phyloP scores from a whole-genome alignment of 805 yeast species.

The Cyberlindnera xylosilytica region DNA sequence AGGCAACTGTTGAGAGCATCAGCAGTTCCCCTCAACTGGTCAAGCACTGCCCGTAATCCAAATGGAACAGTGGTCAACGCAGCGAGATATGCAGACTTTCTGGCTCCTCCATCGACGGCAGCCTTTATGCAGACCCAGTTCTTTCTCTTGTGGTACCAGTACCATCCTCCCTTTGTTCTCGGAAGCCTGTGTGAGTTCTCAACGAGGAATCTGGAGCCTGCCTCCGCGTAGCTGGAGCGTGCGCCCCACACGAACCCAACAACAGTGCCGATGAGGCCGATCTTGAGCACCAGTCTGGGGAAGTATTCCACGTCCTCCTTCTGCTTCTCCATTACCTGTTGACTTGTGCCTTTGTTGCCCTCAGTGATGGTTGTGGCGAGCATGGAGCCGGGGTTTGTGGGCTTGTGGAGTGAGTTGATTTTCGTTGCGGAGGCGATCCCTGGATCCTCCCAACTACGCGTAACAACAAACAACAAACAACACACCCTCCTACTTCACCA shows the following conservation, averaged over 20 bases:
- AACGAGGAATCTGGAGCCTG: constrained; percentile 63
- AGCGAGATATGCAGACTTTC: constrained; percentile 40
- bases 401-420: background rate
- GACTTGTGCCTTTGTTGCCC: background rate
- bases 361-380: background rate
- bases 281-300: background rate
- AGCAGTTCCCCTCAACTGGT: constrained; percentile 45
- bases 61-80: constrained; percentile 48
- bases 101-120: constrained; percentile 49
- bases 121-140: constrained; percentile 65
- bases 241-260: constrained; percentile 44
- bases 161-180: constrained; percentile 78
- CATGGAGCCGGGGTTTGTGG: no score
- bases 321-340: background rate
- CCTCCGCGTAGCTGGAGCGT: constrained; percentile 50
- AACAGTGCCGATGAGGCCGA: constrained; percentile 6
- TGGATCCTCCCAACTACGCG: no score
- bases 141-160: constrained; percentile 79
- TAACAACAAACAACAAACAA: no score
- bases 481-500: no score
- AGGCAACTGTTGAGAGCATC: constrained; percentile 64
- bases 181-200: constrained; percentile 85
- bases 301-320: background rate
- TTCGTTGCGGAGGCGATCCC: no score
- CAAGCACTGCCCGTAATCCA: constrained; percentile 60